phyloP scores from a whole-genome alignment of 495 filamentous ascomycete species.

The Pyrenula massariospora region DNA sequence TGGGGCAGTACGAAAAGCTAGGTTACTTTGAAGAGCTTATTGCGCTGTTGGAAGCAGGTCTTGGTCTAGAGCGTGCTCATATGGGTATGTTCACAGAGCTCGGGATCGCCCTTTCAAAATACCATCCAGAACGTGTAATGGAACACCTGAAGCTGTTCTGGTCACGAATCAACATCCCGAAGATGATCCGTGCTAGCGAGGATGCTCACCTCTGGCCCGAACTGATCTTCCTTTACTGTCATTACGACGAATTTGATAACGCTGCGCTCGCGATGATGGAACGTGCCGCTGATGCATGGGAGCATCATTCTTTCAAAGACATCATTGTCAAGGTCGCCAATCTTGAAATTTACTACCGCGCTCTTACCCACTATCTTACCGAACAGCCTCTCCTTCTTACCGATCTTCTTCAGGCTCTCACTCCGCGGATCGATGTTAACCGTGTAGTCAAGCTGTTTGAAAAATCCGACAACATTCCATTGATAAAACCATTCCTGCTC shows the following conservation, averaged over 20 bases:
- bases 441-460: constrained; percentile 97
- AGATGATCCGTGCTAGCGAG: constrained; percentile 92
- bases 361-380: constrained; percentile 95
- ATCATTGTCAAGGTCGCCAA: constrained; percentile 97
- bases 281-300: constrained; percentile 94
- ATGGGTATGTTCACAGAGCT: constrained; percentile 97
- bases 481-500: constrained; percentile 98
- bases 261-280: constrained; percentile 99
- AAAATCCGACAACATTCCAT: constrained; percentile 92
- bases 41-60: constrained; percentile 81
- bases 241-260: constrained; percentile 99
- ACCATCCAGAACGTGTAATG: constrained; percentile 93
- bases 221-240: constrained; percentile 95
- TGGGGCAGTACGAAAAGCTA: constrained; percentile 91
- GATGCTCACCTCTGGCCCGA: constrained; percentile 96
- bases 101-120: constrained; percentile 90
- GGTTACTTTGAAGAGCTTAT: constrained; percentile 99
- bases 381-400: constrained; percentile 93
- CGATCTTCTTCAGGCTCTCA: constrained; percentile 85
- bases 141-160: constrained; percentile 99
- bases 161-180: constrained; percentile 96
- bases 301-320: constrained; percentile 99
- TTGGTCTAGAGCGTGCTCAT: constrained; percentile 83
- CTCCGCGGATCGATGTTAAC: constrained; percentile 91
- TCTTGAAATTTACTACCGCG: constrained; percentile 96